A percentile compares a stretch with the other conserved stretches of the same genome.
Conservation (phyloP, 106 monocot species). For the Dendrobium huoshanense region DNA sequence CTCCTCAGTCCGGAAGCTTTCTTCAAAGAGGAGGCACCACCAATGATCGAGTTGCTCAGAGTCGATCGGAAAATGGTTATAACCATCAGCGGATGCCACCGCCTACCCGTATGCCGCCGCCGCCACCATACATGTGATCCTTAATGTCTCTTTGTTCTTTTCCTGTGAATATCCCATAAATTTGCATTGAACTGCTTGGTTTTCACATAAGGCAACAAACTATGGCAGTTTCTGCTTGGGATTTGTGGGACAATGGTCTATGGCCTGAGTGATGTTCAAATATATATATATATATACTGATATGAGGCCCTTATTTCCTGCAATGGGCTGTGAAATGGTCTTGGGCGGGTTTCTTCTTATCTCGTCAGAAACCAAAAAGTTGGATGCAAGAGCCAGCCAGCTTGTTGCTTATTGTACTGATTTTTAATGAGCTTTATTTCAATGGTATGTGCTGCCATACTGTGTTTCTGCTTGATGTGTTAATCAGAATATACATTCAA, state of each 20-base stretch:
- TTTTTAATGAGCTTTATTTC: no score
- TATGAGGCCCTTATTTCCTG: conserved; percentile 5
- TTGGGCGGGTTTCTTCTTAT: neutral
- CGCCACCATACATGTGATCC: conserved; percentile 29
- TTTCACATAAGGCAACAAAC: neutral
- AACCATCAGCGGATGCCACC: conserved; percentile 26
- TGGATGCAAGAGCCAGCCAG: no score
- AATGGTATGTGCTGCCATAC: no score
- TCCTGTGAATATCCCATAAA: conserved; percentile 2
- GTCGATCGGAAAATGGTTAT: conserved; percentile 19
- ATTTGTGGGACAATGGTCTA: neutral
- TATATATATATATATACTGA: neutral
- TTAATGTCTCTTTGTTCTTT: neutral
- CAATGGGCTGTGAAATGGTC: neutral
- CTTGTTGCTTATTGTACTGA: no score
- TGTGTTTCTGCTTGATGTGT: no score
- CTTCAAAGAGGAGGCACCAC: conserved; percentile 8
- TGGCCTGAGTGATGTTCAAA: neutral
- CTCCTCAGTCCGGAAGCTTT: conserved; percentile 20
- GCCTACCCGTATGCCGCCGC: conserved; percentile 10
- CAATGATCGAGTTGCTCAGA: conserved; percentile 25
- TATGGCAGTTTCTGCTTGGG: conserved; percentile 11
- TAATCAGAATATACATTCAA: no score
- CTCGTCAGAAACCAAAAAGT: neutral
- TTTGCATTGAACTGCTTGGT: conserved; percentile 5